Conservation (phyloP, 164 flowering plant species). For the Magnolia changhungtana region DNA sequence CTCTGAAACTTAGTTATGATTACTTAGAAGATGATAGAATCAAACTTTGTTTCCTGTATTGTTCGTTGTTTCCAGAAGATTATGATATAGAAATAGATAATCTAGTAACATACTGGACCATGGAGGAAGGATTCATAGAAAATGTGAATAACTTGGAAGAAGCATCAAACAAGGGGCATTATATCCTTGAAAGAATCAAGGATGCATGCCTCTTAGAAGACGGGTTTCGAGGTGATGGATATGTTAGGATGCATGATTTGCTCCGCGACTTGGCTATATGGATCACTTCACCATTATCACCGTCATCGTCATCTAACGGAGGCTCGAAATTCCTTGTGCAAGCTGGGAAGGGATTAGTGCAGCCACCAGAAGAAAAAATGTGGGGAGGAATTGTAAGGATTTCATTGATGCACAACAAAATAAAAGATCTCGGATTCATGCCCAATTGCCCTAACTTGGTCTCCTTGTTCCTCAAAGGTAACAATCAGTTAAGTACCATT, state of each 20-base stretch:
- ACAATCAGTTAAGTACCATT: not conserved
- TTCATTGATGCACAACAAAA: not conserved
- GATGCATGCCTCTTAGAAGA: not conserved
- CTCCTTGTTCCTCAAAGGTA: not conserved
- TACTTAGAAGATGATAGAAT: not conserved
- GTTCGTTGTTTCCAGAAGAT: not conserved
- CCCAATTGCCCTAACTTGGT: slow-evolving; percentile 3
- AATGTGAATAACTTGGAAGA: not conserved
- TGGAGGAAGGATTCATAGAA: slow-evolving; percentile 7
- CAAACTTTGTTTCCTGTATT: not conserved
- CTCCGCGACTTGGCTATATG: slow-evolving; percentile 6
- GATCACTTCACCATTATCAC: not conserved
- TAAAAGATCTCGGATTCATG: not conserved
- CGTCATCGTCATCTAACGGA: not conserved
- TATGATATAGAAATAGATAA: not conserved
- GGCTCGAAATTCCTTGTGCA: not conserved
- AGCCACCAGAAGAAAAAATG: not conserved
- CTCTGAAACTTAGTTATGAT: not conserved
- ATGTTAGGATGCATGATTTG: slow-evolving; percentile 5
- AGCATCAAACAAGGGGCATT: slow-evolving; percentile 1
- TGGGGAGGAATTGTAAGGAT: not conserved
- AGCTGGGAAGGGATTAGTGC: not conserved
- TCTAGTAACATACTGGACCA: not conserved
- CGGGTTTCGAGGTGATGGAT: not conserved
- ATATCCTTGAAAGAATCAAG: not conserved